Percentiles rank a stretch among this genome's conserved stretches.
Evolutionary conservation across 2,329 filamentous ascomycete species (phyloP).

Genomic region (Cadophora sp.): DNA sequence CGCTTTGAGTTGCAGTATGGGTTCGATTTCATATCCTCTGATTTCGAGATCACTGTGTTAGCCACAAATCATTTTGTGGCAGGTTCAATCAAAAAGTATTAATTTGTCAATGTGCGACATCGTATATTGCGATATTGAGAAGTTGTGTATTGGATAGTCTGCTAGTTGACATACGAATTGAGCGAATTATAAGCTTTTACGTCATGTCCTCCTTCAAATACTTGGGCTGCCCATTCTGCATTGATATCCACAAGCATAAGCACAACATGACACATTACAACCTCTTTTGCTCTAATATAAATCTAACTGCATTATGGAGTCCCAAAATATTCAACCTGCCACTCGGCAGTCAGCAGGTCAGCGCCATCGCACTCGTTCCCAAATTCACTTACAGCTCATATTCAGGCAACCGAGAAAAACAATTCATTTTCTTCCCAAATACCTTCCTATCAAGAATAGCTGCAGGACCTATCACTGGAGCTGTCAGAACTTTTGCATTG

Average conservation of each 20-base stretch:
- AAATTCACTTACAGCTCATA: neutral
- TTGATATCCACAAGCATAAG: neutral
- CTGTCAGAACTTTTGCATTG: neutral
- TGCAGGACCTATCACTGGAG: neutral
- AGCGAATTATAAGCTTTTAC: neutral
- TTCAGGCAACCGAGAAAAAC: neutral
- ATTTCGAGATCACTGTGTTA: no score
- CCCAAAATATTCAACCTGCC: neutral
- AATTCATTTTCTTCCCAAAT: neutral
- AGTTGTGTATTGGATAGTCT: neutral
- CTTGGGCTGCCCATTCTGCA: neutral
- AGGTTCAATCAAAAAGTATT: no score
- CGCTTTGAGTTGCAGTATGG: no score
- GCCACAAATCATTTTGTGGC: no score
- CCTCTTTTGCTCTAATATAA: neutral
- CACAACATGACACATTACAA: neutral
- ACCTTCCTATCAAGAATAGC: neutral
- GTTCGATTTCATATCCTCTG: no score
- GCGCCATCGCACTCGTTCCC: neutral
- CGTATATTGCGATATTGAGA: neutral
- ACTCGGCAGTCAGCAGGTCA: neutral
- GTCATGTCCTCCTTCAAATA: neutral
- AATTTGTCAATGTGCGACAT: neutral
- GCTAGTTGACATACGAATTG: neutral
- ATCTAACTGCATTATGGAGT: neutral